Conservation (phyloP, 768 basidiomycete genomes). For the Gelatoporia subvermispora region DNA sequence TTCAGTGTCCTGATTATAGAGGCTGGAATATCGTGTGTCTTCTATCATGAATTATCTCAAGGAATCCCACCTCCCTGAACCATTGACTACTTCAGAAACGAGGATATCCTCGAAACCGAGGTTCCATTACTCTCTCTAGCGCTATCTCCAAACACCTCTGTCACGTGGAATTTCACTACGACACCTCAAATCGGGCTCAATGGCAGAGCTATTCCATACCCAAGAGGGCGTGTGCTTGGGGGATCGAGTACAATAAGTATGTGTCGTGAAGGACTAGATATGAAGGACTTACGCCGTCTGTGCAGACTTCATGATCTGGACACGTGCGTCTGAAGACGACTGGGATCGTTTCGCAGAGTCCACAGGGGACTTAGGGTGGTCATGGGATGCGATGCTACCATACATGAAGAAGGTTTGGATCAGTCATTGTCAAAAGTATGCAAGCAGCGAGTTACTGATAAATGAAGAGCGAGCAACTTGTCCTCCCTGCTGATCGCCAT, state of each 20-base stretch:
- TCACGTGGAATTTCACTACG: conserved; percentile 25
- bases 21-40: conserved; percentile 1
- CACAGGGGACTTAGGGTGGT: conserved; percentile 25
- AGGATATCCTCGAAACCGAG: conserved; percentile 1
- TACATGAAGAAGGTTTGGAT: conserved; percentile 23
- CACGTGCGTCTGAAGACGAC: conserved; percentile 22
- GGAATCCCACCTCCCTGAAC: no score
- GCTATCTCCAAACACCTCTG: conserved; percentile 5
- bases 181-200: conserved; percentile 15
- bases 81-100: neutral
- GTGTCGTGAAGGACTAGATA: conserved; percentile 2
- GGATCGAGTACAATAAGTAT: conserved; percentile 21
- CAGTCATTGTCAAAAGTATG: no score
- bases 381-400: conserved; percentile 16
- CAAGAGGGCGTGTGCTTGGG: conserved; percentile 20
- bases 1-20: conserved; percentile 1
- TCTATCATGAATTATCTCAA: no score
- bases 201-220: conserved; percentile 15
- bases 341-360: conserved; percentile 20
- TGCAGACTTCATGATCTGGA: conserved; percentile 23
- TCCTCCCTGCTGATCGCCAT: conserved; percentile 16
- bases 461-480: conserved; percentile 16
- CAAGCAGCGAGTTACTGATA: no score
- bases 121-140: conserved; percentile 4
- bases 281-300: neutral